These are phyloP conservation scores for Cytospora mali DNA, from an alignment of 2,329 filamentous ascomycete species.

Conservation along the genomic window DNA sequence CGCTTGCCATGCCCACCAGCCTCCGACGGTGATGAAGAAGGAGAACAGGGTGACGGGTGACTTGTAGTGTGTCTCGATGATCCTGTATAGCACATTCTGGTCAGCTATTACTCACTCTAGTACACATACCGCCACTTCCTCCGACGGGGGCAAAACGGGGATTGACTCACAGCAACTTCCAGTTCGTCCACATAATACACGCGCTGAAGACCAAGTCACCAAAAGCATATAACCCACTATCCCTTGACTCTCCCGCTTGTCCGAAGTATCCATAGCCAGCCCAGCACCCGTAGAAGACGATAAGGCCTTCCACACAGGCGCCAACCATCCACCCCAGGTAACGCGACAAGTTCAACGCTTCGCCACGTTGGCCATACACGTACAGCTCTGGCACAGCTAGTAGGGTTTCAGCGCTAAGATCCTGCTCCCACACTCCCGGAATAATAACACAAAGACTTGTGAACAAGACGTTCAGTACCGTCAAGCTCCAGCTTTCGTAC, in stretches of 20 bases:
- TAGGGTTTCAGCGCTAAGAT: constrained; percentile 79
- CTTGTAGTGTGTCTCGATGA: constrained; percentile 79
- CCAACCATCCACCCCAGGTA: constrained; percentile 80
- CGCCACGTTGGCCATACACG: constrained; percentile 72
- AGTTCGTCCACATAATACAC: constrained; percentile 71
- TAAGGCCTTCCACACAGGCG: constrained; percentile 70
- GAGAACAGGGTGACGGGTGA: constrained; percentile 62
- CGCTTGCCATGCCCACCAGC: constrained; percentile 75
- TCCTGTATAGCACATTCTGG: constrained; percentile 43
- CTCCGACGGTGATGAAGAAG: constrained; percentile 61
- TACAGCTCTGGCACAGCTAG: constrained; percentile 94
- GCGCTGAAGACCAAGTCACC: constrained; percentile 73
- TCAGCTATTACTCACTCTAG: constrained; percentile 30
- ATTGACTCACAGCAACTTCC: constrained; percentile 70
- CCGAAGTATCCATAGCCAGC: constrained; percentile 50
- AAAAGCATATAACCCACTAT: constrained; percentile 73
- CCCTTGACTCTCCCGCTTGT: constrained; percentile 51
- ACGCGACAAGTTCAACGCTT: constrained; percentile 72
- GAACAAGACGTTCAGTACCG: constrained; percentile 93
- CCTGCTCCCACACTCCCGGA: constrained; percentile 89
- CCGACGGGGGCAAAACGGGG: not conserved
- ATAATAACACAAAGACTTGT: constrained; percentile 88
- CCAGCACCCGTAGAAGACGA: constrained; percentile 68
- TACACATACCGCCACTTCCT: fast-evolving
- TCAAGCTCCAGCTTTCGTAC: constrained; percentile 84